Base-by-base conservation (phyloP, 129 eudicot species). In the Ambrosia trifida region DNA sequence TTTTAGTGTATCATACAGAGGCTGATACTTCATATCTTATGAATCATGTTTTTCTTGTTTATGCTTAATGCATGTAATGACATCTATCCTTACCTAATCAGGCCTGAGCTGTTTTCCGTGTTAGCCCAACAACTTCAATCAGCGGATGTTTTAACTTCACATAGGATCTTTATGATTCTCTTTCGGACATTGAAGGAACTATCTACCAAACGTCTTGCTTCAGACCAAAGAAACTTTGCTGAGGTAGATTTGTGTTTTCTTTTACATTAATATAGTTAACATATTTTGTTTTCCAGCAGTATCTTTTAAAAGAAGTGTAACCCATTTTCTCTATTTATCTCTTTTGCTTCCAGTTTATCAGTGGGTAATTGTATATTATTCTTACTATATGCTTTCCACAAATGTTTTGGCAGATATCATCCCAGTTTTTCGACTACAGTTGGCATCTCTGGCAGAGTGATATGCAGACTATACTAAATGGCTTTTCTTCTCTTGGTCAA, bases 381-480 rank as follows among this genome's bases (percentile, higher is more conserved):
- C 71, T 69, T 72, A 74, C 79, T 43, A 20, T 54, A 36, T 65
- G 81, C 19, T 58, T 72, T 70, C 64, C 74, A 31, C 40, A 64
- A 40, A 56, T 76, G 76, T 66, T 80, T 64, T 74, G 76, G 75
- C 98, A 94, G 98, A 94, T 94, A 83, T 73, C 95, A n/a, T 80
- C 96, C 75, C 97, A 94, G 66, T 94, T 94, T 84, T 94, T 94
- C 64, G 96, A 94, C 73, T 94, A 84, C 81, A 78, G 99, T 81
- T 94, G 99, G 99, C 90, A 85, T 78, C 91, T 90, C 60, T 94
- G 99, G 99, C 97, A 90, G 85, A 85, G 80, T 75, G 99, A 94
- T 81, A 79, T 85, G 77, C 95, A 90, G 80, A 78, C 82, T 14
- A 79, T 90, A 68, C 82, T 90, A 57, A 88, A 84, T 46, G 91